These are phyloP conservation scores for Fusarium bulbicola DNA, from an alignment of 2,329 filamentous ascomycete species.

Conservation along the genomic window DNA sequence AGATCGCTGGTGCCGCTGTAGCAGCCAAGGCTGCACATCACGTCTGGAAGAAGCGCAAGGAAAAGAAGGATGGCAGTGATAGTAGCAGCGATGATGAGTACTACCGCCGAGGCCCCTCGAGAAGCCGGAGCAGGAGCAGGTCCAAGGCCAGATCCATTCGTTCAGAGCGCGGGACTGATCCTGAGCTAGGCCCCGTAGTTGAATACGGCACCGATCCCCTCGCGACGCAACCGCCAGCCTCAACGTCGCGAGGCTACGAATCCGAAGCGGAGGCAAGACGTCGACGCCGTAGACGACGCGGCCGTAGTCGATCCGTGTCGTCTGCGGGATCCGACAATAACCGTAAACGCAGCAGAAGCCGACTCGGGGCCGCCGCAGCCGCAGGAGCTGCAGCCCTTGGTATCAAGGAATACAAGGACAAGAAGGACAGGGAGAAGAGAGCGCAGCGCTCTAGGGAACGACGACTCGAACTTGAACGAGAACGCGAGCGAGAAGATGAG, in stretches of 20 bases:
- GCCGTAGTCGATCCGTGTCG: conserved; percentile 46
- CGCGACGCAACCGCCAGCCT: conserved; percentile 51
- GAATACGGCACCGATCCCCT: conserved; percentile 71
- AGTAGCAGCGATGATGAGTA: conserved; percentile 50
- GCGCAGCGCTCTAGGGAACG: conserved; percentile 50
- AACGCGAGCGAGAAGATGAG: conserved; percentile 32
- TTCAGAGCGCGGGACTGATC: conserved; percentile 66
- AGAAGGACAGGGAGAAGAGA: conserved; percentile 46
- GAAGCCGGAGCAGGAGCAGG: conserved; percentile 57
- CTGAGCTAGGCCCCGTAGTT: conserved; percentile 71
- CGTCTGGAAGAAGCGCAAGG: conserved; percentile 67
- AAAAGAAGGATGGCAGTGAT: conserved; percentile 63
- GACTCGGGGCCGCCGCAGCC: conserved; percentile 63
- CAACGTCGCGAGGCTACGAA: conserved; percentile 54
- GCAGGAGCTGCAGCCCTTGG: conserved; percentile 70
- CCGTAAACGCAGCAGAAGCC: conserved; percentile 63
- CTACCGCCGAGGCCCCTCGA: conserved; percentile 48
- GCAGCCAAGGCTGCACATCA: conserved; percentile 69
- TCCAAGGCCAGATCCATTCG: conserved; percentile 61
- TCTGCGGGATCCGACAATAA: conserved; percentile 47
- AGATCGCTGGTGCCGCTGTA: conserved; percentile 68
- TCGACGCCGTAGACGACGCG: conserved; percentile 51
- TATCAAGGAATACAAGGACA: conserved; percentile 67
- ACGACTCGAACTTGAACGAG: conserved; percentile 35
- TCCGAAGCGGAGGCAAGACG: conserved; percentile 58